Evolutionary conservation across 2,329 filamentous ascomycete genomes (phyloP), one percentile per base, ranked within the genome.

Genomic region (Helicocarpus griseus): DNA sequence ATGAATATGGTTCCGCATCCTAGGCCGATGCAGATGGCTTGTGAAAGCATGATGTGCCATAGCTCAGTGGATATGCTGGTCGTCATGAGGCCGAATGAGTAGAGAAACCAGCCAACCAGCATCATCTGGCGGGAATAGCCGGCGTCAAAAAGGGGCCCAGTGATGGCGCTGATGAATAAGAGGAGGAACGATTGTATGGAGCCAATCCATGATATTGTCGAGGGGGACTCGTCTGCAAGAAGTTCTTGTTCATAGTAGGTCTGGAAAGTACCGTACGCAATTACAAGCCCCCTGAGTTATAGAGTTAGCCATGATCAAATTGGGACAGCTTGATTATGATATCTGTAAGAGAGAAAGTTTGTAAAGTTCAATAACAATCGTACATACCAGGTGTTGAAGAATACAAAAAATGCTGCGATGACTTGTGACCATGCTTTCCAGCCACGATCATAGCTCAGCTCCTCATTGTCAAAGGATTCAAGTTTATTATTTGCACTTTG

Each of bases 1-100:
- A 82, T 78, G 65, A 85, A 87, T 4, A 86, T 65, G 54, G 74
- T 80, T 5, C 83, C 83, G 51, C 77, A 77, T 1, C 80, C 82
- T 6, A 78, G 50, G 5, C 77, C 77, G 44, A 77, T 65, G 52
- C 72, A 73, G 38, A 80, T 54, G 22, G 73, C 77, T 57, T 80
- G 77, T 0, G 73, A 69, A 17, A 80, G 69, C 48, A 79, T 70
- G 14, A 79, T 58, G 46, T 80, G 77, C 72, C 74, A 79, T 59
- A 75, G 77, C 0, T 64, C 64, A 51, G 72, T 73, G 13, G 79
- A 61, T 58, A 73, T 77, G 43, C 72, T 74, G 70, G 77, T 76
- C 71, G 79, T 77, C 50, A 76, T 68, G 7, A 76, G 74, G 47
- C 79, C 72, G 19, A 76, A 70, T 2, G 77, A 65, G 51, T 75